These are phyloP conservation scores for Fusarium transvaalense DNA, from an alignment of 2,329 filamentous ascomycete species.

Conservation along the genomic window DNA sequence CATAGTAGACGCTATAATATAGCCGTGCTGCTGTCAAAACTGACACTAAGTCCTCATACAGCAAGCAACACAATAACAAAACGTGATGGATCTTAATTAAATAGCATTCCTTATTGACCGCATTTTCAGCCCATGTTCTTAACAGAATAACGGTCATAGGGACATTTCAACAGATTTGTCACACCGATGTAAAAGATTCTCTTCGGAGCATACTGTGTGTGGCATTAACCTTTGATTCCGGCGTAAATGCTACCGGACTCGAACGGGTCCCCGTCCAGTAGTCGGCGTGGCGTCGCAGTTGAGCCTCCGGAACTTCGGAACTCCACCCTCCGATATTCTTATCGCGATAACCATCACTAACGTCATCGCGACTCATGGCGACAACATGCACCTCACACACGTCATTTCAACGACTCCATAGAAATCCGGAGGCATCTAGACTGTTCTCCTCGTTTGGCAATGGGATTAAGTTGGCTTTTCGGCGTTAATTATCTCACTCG, in stretches of 20 bases:
- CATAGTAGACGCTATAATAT: background rate
- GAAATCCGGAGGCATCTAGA: background rate
- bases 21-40: background rate
- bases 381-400: constrained; percentile 5
- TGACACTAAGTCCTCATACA: background rate
- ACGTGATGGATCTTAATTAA: background rate
- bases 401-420: constrained; percentile 5
- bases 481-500: too few species aligned
- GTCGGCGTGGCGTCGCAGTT: background rate
- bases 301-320: constrained; percentile 18
- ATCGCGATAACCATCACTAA: constrained; percentile 26
- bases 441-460: background rate
- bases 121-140: background rate
- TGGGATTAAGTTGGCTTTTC: constrained; percentile 2
- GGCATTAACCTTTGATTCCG: constrained; percentile 9
- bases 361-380: constrained; percentile 25
- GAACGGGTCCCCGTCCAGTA: background rate
- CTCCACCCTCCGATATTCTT: constrained; percentile 14
- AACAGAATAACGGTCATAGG: background rate
- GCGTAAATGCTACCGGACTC: constrained; percentile 1
- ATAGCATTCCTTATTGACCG: background rate
- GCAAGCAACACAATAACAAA: background rate
- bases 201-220: background rate
- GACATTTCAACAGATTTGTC: background rate
- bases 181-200: background rate